These are phyloP conservation scores for Lepiota venenata DNA, from an alignment of 768 basidiomycete genomes.

Conservation along the genomic window DNA sequence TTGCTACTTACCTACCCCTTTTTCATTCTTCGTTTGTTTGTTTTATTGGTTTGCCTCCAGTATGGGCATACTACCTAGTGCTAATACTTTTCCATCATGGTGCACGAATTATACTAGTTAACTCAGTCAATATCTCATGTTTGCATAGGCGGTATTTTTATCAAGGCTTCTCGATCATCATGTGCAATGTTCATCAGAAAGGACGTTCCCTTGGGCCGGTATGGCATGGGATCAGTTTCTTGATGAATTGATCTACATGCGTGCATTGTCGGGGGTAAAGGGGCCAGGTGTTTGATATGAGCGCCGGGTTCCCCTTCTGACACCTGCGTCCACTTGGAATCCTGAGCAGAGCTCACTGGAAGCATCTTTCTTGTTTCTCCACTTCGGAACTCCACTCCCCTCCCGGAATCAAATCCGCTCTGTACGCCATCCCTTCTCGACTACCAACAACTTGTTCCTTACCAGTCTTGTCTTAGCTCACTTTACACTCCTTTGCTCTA, in stretches of 20 bases:
- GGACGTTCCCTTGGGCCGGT: not conserved
- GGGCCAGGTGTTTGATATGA: not conserved
- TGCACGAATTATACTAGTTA: not conserved
- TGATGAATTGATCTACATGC: conserved; percentile 1
- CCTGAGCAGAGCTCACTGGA: conserved; percentile 11
- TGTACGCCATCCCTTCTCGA: conserved; percentile 7
- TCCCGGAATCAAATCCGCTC: not conserved
- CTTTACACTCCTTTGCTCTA: not conserved
- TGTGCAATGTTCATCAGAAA: conserved; percentile 2
- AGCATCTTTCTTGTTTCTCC: not conserved
- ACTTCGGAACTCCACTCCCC: not conserved
- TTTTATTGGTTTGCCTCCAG: not conserved
- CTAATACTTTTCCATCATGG: not conserved
- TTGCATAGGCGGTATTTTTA: not conserved
- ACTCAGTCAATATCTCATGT: not conserved
- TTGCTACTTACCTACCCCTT: not conserved
- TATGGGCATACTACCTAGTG: not conserved
- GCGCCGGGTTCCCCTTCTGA: not conserved
- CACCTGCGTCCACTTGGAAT: not conserved
- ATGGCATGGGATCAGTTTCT: conserved; percentile 1
- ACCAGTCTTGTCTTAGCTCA: conserved; percentile 1
- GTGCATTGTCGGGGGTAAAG: not conserved
- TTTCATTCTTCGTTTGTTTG: not conserved
- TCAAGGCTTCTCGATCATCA: not conserved
- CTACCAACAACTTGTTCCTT: conserved; percentile 10